Evolutionary conservation across 2,329 filamentous ascomycete genomes (phyloP).

Genomic region (Coleophoma eucalyptorum): DNA sequence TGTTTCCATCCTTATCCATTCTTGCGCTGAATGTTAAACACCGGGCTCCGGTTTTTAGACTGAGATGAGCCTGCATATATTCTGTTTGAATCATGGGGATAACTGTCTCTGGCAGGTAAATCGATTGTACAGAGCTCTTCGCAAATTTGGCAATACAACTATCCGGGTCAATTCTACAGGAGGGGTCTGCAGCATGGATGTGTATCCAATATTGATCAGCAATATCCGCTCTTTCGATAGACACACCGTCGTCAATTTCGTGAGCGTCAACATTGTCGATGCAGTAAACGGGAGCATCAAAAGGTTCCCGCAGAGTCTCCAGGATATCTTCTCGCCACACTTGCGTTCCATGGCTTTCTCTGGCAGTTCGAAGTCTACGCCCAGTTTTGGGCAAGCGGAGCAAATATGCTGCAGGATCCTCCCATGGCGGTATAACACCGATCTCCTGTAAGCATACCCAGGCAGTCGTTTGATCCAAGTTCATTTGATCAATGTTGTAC

Average conservation of each 20-base stretch:
- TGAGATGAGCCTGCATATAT: conserved; percentile 46
- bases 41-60: conserved; percentile 45
- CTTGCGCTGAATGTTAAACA: conserved; percentile 61
- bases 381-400: conserved; percentile 49
- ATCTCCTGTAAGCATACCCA: conserved; percentile 74
- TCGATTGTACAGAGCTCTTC: conserved; percentile 54
- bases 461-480: conserved; percentile 41
- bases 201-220: conserved; percentile 68
- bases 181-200: conserved; percentile 75
- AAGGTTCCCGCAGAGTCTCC: conserved; percentile 54
- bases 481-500: conserved; percentile 46
- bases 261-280: conserved; percentile 65
- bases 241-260: conserved; percentile 78
- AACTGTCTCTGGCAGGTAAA: conserved; percentile 55
- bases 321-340: conserved; percentile 38
- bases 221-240: conserved; percentile 54
- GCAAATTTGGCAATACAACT: conserved; percentile 58
- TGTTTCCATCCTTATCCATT: conserved; percentile 46
- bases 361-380: conserved; percentile 7
- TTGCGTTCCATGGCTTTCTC: conserved; percentile 30
- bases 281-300: conserved; percentile 60
- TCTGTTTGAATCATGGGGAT: conserved; percentile 54
- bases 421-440: conserved; percentile 67
- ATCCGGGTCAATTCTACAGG: conserved; percentile 60
- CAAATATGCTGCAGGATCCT: conserved; percentile 61